Conservation (phyloP, 345 rosid species). For the Durio zibethinus region DNA sequence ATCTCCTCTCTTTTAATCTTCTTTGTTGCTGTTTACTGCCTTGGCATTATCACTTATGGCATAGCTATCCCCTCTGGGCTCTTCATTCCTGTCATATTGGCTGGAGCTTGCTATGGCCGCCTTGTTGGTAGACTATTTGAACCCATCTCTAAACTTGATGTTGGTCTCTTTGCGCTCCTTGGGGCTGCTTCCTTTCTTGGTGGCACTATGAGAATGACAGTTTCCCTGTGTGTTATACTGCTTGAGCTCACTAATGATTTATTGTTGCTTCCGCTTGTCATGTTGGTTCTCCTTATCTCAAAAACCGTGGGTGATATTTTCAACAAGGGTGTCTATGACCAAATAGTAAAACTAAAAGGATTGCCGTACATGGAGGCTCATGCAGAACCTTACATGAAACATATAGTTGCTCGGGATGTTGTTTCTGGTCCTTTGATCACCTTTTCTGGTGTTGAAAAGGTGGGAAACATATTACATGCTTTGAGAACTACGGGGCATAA, state of each 20-base stretch:
- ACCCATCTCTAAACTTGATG: slow-evolving; percentile 47
- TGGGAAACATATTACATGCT: slow-evolving; percentile 46
- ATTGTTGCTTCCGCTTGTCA: slow-evolving; percentile 63
- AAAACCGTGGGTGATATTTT: slow-evolving; percentile 60
- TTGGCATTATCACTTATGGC: slow-evolving; percentile 64
- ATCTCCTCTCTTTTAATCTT: slow-evolving; percentile 51
- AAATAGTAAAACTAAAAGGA: slow-evolving; percentile 60
- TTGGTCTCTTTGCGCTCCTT: slow-evolving; percentile 62
- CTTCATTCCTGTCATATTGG: slow-evolving; percentile 73
- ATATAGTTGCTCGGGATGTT: slow-evolving; percentile 57
- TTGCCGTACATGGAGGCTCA: slow-evolving; percentile 68
- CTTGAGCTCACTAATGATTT: slow-evolving; percentile 70
- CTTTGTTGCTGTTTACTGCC: slow-evolving; percentile 50
- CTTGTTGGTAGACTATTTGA: slow-evolving; percentile 54
- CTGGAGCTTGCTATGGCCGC: slow-evolving; percentile 68
- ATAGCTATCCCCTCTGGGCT: slow-evolving; percentile 73
- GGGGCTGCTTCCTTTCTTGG: slow-evolving; percentile 78
- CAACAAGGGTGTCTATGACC: slow-evolving; percentile 67
- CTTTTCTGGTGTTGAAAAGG: slow-evolving; percentile 57
- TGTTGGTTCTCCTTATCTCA: slow-evolving; percentile 69
- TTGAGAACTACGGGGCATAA: slow-evolving; percentile 52
- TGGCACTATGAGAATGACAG: slow-evolving; percentile 79
- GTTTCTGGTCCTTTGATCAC: slow-evolving; percentile 53
- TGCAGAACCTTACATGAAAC: slow-evolving; percentile 66
- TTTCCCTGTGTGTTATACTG: slow-evolving; percentile 67